These are phyloP conservation scores for Aspergillus ellipticus DNA, from an alignment of 495 filamentous ascomycete species.

Conservation along the genomic window DNA sequence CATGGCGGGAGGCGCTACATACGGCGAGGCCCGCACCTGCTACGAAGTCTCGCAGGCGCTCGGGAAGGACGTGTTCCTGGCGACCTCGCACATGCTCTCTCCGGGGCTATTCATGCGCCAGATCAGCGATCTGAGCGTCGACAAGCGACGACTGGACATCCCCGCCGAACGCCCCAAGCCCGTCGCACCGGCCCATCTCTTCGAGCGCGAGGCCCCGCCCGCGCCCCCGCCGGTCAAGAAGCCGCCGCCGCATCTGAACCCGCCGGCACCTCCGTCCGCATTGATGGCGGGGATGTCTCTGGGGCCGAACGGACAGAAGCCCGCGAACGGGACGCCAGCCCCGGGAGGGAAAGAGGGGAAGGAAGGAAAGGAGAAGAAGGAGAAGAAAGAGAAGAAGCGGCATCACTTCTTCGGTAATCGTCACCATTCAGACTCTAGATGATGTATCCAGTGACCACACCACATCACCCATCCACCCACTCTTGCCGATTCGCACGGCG, in stretches of 20 bases:
- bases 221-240: slow-evolving; percentile 39
- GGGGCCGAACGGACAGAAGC: slow-evolving; percentile 29
- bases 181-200: slow-evolving; percentile 79
- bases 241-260: slow-evolving; percentile 28
- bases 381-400: slow-evolving; percentile 49
- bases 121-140: slow-evolving; percentile 69
- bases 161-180: slow-evolving; percentile 77
- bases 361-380: slow-evolving; percentile 26
- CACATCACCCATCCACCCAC: not conserved
- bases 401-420: slow-evolving; percentile 64
- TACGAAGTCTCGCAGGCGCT: slow-evolving; percentile 75
- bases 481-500: slow-evolving; percentile 27
- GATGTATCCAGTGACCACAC: no score
- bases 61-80: slow-evolving; percentile 80
- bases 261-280: slow-evolving; percentile 50
- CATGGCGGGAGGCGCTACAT: slow-evolving; percentile 93
- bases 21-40: slow-evolving; percentile 81
- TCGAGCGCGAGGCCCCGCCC: slow-evolving; percentile 66
- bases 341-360: slow-evolving; percentile 10
- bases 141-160: slow-evolving; percentile 70
- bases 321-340: slow-evolving; percentile 18
- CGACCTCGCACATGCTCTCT: slow-evolving; percentile 86
- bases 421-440: no score
- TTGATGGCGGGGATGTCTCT: slow-evolving; percentile 59
- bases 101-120: slow-evolving; percentile 78